Percentiles rank a stretch among this genome's conserved stretches.
phyloP scores from a whole-genome alignment of 495 filamentous ascomycete genomes.

The Podospora conica region DNA sequence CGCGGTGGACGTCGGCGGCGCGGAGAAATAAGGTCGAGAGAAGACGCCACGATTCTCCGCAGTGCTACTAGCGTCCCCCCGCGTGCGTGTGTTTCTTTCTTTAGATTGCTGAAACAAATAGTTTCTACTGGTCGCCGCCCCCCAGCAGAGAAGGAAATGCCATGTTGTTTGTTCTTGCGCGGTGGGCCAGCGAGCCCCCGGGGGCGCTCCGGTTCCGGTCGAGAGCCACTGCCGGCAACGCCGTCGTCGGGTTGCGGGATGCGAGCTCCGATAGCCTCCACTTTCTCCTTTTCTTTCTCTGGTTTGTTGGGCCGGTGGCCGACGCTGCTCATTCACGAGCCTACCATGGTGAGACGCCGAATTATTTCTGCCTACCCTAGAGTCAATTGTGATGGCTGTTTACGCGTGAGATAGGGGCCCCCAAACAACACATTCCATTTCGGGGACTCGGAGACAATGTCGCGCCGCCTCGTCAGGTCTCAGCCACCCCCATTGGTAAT shows the following conservation, averaged over 20 bases:
- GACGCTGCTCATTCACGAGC: no score
- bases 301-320: not conserved
- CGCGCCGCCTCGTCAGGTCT: not conserved
- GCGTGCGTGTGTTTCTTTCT: not conserved
- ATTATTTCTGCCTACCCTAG: not conserved
- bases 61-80: no score
- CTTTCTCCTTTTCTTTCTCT: not conserved
- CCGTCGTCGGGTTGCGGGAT: not conserved
- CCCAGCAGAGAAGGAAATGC: not conserved
- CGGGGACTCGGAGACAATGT: not conserved
- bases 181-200: not conserved
- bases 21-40: not conserved
- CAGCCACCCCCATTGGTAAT: not conserved
- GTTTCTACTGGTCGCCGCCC: not conserved
- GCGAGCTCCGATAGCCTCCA: no score
- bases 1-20: not conserved
- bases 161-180: no score
- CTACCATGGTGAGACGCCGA: not conserved
- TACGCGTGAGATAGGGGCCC: not conserved
- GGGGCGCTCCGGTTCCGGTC: not conserved
- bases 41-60: not conserved
- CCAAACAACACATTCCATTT: not conserved
- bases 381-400: not conserved
- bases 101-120: not conserved
- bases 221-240: not conserved